Conservation (phyloP, 1,284 basidiomycete species). For the Exsudoporus floridanus region DNA sequence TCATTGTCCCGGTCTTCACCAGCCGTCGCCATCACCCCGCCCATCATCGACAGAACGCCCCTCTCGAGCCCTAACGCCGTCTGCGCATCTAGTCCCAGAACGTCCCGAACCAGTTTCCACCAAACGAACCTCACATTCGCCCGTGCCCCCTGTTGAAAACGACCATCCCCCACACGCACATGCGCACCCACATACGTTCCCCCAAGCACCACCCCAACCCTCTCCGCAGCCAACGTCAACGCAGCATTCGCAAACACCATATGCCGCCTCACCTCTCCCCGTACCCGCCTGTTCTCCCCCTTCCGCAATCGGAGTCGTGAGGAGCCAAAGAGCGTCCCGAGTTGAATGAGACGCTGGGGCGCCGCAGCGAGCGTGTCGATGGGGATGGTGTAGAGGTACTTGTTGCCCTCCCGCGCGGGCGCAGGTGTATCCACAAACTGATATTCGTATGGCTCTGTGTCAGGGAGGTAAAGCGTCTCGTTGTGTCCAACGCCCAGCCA, state of each 20-base stretch:
- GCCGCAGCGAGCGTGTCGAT: slow-evolving; percentile 17
- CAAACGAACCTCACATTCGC: slow-evolving; percentile 50
- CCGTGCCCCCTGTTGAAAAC: slow-evolving; percentile 47
- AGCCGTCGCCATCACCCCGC: neutral
- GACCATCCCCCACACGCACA: slow-evolving; percentile 64
- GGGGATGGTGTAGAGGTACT: slow-evolving; percentile 44
- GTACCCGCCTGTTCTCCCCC: slow-evolving; percentile 40
- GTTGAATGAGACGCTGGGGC: slow-evolving; percentile 50
- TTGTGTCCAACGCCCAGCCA: slow-evolving; percentile 39
- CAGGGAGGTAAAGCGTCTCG: slow-evolving; percentile 51
- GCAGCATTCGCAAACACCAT: slow-evolving; percentile 55
- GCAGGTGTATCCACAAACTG: slow-evolving; percentile 59
- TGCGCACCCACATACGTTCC: slow-evolving; percentile 61
- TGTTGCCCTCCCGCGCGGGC: slow-evolving; percentile 29
- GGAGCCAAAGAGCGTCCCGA: slow-evolving; percentile 71
- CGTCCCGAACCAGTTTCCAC: slow-evolving; percentile 53
- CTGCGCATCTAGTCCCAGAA: slow-evolving; percentile 41
- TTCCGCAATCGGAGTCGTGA: slow-evolving; percentile 56
- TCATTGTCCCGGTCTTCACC: neutral
- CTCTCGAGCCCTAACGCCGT: slow-evolving; percentile 43
- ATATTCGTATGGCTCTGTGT: slow-evolving; percentile 60
- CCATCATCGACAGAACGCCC: slow-evolving; percentile 8
- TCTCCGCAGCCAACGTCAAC: slow-evolving; percentile 42
- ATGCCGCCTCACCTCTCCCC: slow-evolving; percentile 45
- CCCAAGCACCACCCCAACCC: slow-evolving; percentile 48